phyloP scores from a whole-genome alignment of 208 protist genomes.

The Leishmania major region DNA sequence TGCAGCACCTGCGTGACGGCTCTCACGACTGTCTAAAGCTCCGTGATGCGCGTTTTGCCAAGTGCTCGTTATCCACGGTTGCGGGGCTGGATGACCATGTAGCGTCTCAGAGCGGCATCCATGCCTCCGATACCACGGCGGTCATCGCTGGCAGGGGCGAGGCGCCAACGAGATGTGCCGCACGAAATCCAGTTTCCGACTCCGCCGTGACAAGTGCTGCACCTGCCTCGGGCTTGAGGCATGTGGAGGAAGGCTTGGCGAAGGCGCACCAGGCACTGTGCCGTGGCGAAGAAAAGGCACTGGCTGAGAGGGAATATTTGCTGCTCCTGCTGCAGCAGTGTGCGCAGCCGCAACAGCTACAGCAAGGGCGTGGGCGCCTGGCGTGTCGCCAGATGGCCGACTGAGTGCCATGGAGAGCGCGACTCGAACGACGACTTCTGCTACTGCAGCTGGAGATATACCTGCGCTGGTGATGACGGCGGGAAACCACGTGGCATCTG shows the following conservation, averaged over 20 bases:
- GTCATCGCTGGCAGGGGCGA: background rate
- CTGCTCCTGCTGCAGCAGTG: conserved; percentile 20
- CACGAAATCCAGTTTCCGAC: background rate
- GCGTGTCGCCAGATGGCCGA: background rate
- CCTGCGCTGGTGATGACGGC: background rate
- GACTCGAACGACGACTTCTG: background rate
- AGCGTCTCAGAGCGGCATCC: background rate
- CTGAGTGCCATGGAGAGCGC: background rate
- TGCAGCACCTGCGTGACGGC: conserved; percentile 6
- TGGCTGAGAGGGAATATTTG: conserved; percentile 39
- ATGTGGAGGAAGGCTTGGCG: background rate
- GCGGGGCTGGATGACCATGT: background rate
- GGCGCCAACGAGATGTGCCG: background rate
- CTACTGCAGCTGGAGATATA: background rate
- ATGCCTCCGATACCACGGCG: background rate
- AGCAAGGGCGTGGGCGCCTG: background rate
- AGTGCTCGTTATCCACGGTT: background rate
- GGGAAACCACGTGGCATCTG: background rate
- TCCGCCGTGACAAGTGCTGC: background rate
- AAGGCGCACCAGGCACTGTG: conserved; percentile 23
- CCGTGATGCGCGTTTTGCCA: background rate
- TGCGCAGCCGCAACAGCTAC: background rate
- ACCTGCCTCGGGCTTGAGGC: background rate
- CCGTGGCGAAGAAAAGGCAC: conserved; percentile 37
- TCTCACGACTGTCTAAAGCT: background rate